Conservation (phyloP, 2,329 filamentous ascomycete genomes). For the Hymenoscyphus salicellus region DNA sequence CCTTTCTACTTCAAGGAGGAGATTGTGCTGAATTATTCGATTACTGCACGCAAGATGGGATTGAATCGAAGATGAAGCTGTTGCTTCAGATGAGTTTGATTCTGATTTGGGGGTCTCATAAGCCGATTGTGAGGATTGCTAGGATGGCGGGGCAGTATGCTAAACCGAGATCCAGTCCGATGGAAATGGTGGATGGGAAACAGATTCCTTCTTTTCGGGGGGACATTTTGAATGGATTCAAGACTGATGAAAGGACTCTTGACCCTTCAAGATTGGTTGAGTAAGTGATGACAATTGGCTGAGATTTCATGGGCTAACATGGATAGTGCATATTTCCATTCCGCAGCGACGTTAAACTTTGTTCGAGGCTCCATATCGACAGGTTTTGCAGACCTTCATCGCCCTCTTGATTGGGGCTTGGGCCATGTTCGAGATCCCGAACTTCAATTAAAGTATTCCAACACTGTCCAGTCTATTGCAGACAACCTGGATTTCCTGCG, state of each 20-base stretch:
- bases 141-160: constrained; percentile 97
- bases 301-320: constrained; percentile 11
- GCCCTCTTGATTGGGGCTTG: constrained; percentile 89
- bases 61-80: constrained; percentile 95
- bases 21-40: constrained; percentile 97
- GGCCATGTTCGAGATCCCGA: constrained; percentile 83
- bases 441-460: constrained; percentile 80
- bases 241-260: constrained; percentile 69
- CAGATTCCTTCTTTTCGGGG: constrained; percentile 88
- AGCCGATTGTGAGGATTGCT: constrained; percentile 87
- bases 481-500: constrained; percentile 92
- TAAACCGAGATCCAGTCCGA: constrained; percentile 87
- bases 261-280: constrained; percentile 80
- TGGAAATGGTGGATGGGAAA: constrained; percentile 74
- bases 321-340: constrained; percentile 84
- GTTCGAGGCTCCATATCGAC: constrained; percentile 78
- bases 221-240: constrained; percentile 91
- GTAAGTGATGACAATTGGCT: constrained; percentile 39
- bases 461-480: constrained; percentile 80
- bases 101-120: constrained; percentile 79
- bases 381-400: constrained; percentile 90
- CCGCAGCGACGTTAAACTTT: constrained; percentile 91
- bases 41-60: constrained; percentile 85
- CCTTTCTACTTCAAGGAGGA: constrained; percentile 91
- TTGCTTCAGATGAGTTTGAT: constrained; percentile 96